Evolutionary conservation across 768 basidiomycete species (phyloP), one percentile per base, ranked within the genome.

Genomic region (Lactifluus volemus): DNA sequence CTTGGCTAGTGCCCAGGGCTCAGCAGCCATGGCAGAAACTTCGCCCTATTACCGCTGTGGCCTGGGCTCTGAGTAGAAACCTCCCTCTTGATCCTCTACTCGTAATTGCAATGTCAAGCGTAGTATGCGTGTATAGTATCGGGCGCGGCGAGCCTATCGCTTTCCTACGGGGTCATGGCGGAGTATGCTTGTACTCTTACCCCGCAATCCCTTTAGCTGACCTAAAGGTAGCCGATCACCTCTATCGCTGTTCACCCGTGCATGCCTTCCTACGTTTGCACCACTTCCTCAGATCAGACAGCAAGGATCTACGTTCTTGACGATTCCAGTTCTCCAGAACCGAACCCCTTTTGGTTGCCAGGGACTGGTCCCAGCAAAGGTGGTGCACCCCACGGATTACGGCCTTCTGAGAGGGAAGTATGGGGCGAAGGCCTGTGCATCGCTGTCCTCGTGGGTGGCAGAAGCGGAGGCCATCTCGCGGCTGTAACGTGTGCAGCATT

Each of bases 401-500:
- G 83, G 41, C 75, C 81, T 65, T 74, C 75, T 15, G 84, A 84
- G 62, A 66, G 71, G 1, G 86, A 88, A 72, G 88, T 88, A 9
- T 70, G 75, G 14, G 86, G 85, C 10, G 66, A 71, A 10, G 79
- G 79, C 11, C 77, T 82, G 19, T 90, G 89, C 65, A 76, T 85
- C 6, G 73, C 78, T 11, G 78, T 91, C 15, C 73, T 91, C 15
- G 79, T 81, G 62, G 89, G 89, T 4, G 84, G 85, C 4, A 78
- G 82, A 58, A 84, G 87, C 36, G 89, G 86, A 5, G 89, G 89
- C 0, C 89, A 91, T 68, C 70, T 78, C 55, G 87, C 81, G 55
- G 84, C 86, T 41, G 86, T 91, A 17, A 71, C 87, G 1, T 78
- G 77, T 53, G 85, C 87, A 21, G 81, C 84, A 30, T 92, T 91